These are phyloP conservation scores for Hypsizygus marmoreus DNA, from an alignment of 768 basidiomycete species.

Conservation along the genomic window DNA sequence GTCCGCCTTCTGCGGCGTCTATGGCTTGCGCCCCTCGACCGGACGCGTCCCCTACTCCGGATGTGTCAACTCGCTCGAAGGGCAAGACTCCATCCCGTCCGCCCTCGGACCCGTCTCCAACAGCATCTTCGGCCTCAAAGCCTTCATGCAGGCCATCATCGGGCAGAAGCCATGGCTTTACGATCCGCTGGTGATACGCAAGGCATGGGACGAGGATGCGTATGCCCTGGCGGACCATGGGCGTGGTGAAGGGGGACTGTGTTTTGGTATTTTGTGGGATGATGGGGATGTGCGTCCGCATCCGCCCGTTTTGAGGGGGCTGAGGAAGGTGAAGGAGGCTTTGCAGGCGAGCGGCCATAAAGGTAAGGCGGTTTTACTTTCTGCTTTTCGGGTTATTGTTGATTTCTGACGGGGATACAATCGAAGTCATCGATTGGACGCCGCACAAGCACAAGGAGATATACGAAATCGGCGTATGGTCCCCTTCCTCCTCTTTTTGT, in stretches of 20 bases:
- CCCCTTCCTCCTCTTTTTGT: neutral
- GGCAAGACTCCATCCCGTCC: conserved; percentile 70
- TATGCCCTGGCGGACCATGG: conserved; percentile 64
- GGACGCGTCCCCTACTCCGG: conserved; percentile 72
- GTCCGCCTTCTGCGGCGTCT: conserved; percentile 64
- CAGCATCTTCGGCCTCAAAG: conserved; percentile 60
- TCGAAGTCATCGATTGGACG: conserved; percentile 69
- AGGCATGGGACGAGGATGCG: conserved; percentile 61
- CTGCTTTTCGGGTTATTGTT: neutral
- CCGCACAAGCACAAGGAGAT: conserved; percentile 56
- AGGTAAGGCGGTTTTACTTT: conserved; percentile 38
- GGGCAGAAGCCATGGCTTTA: conserved; percentile 62
- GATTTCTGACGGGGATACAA: neutral
- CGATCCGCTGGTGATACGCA: conserved; percentile 61
- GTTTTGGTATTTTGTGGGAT: conserved; percentile 68
- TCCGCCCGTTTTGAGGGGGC: conserved; percentile 63
- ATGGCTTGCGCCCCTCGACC: conserved; percentile 71
- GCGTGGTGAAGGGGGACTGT: conserved; percentile 46
- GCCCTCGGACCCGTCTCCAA: conserved; percentile 74
- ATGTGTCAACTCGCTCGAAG: conserved; percentile 63
- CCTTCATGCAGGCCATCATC: conserved; percentile 66
- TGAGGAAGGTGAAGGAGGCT: conserved; percentile 57
- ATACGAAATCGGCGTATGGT: conserved; percentile 39
- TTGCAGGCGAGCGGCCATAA: conserved; percentile 63
- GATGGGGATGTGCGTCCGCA: conserved; percentile 61